Evolutionary conservation across 495 filamentous ascomycete species (phyloP), one percentile per base, ranked within the genome.

Genomic region (Hypoxylon cercidicola): DNA sequence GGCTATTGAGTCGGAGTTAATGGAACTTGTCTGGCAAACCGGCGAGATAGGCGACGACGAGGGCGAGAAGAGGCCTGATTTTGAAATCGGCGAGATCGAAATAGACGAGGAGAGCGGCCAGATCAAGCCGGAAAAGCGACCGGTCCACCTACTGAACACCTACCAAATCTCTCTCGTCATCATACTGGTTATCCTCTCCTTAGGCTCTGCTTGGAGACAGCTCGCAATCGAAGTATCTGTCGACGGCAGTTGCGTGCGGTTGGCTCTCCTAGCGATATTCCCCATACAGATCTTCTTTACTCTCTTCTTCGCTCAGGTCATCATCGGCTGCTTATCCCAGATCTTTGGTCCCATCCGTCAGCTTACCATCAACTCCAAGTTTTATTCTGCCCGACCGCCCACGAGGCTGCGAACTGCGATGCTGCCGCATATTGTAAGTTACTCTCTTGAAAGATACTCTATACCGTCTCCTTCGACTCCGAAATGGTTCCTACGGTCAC

Each of bases 231-330:
- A 91, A 75, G 78, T 85, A 16, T 82, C 81, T 10, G 87, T 89
- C 43, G 90, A 93, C 68, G 73, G 78, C 28, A 83, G 74, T 63
- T 90, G 82, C 56, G 53, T 80, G 16, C 85, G 90, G 1, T 68
- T 92, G 20, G 85, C 82, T 16, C 85, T 93, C 53, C 61, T 90
- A 3, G 81, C 77, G 0, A 70, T 92, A 20, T 81, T 85, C 50
- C 90, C 89, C 3, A 78, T 92, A 15, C 90, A 92, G 72, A 81
- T 92, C 53, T 93, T 92, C 80, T 92, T 93, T 77, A 90, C 90
- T 13, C 78, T 93, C 66, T 91, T 91, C 77, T 91, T 91, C 69
- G 86, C 77, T 15, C 88, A 91, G 75, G 89, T 90, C 64, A 87
- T 92, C 58, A 78, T 91, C 54, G 89, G 90, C 40, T 90, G 88